These are phyloP conservation scores for Tricholomella constricta DNA, from an alignment of 768 basidiomycete genomes.

Conservation along the genomic window DNA sequence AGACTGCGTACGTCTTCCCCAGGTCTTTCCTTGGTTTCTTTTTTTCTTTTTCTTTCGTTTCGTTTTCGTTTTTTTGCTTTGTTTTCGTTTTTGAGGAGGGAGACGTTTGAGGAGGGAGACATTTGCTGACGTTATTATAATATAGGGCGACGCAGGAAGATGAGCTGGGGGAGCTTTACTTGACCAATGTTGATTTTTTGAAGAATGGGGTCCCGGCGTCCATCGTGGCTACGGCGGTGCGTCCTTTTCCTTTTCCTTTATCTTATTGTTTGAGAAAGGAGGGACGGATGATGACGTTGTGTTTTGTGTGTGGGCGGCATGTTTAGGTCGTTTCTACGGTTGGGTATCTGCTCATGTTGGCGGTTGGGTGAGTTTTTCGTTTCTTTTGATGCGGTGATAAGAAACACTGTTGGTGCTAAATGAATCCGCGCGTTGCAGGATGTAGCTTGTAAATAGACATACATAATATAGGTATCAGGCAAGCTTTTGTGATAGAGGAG, in stretches of 20 bases:
- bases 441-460: too few species aligned
- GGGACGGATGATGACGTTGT: conserved; percentile 10
- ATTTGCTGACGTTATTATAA: too few species aligned
- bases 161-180: conserved; percentile 88
- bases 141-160: conserved; percentile 88
- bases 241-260: conserved; percentile 27
- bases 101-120: too few species aligned
- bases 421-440: too few species aligned
- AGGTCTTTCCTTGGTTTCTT: conserved; percentile 10
- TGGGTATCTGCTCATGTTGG: conserved; percentile 76
- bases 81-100: too few species aligned
- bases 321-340: conserved; percentile 83
- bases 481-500: too few species aligned
- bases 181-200: conserved; percentile 84
- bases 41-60: too few species aligned
- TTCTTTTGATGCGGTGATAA: too few species aligned
- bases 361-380: conserved; percentile 58
- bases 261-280: neutral
- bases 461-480: too few species aligned
- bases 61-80: too few species aligned
- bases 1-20: conserved; percentile 83
- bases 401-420: too few species aligned
- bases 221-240: conserved; percentile 79
- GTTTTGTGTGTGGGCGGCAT: too few species aligned
- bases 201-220: conserved; percentile 96